Conservation (phyloP, 345 rosid genomes). For the Excoecaria agallocha region DNA sequence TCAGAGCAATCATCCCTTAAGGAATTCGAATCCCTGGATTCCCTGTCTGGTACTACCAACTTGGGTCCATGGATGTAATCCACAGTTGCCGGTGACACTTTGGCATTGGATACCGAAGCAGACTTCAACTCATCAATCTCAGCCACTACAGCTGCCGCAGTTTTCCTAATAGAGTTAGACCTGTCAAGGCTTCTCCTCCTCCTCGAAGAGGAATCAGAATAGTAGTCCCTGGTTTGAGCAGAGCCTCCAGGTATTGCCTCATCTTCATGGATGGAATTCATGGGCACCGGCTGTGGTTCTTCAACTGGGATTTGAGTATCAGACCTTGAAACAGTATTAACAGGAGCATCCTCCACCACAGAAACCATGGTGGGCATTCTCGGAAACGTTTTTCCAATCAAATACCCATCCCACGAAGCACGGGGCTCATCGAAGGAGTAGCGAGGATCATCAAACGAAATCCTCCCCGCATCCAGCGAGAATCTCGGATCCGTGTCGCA, state of each 20-base stretch:
- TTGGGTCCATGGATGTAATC: constrained; percentile 49
- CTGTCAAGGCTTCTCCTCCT: constrained; percentile 90
- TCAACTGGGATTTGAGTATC: constrained; percentile 79
- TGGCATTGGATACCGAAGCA: constrained; percentile 48
- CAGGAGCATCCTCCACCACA: constrained; percentile 90
- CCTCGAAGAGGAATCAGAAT: constrained; percentile 70
- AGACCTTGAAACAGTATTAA: constrained; percentile 49
- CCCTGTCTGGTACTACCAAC: constrained; percentile 42
- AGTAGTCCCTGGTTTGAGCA: constrained; percentile 85
- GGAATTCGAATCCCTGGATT: constrained; percentile 59
- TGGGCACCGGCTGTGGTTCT: constrained; percentile 34
- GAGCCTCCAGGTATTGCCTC: constrained; percentile 81
- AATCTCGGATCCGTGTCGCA: constrained; percentile 98
- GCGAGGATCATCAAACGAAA: constrained; percentile 80
- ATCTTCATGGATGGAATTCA: constrained; percentile 42
- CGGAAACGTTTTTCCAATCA: constrained; percentile 71
- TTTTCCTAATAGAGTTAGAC: constrained; percentile 68
- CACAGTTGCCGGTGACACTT: constrained; percentile 62
- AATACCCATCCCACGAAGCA: constrained; percentile 93
- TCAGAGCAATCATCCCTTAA: constrained; percentile 75
- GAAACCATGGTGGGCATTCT: constrained; percentile 86
- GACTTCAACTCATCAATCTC: constrained; percentile 73
- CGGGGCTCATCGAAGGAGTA: constrained; percentile 93
- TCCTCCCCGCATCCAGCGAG: constrained; percentile 77
- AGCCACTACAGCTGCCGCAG: constrained; percentile 74